phyloP scores from a whole-genome alignment of 2,329 filamentous ascomycete species.

The Shiraia bambusicola region DNA sequence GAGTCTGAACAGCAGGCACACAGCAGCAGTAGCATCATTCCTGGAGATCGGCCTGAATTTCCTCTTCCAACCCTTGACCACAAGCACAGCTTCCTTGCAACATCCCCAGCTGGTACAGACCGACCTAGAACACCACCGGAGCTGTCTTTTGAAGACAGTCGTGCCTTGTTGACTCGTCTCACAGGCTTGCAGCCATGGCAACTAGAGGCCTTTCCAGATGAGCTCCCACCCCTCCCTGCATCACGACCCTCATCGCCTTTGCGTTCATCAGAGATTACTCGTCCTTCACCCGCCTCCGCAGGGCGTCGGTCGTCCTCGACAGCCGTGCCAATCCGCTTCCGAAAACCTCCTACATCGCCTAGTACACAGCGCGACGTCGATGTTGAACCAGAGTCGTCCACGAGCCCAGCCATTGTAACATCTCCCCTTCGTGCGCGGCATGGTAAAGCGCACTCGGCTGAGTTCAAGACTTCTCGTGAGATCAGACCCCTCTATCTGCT shows the following conservation, averaged over 20 bases:
- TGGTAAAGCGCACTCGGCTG: conserved; percentile 52
- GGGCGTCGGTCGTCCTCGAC: conserved; percentile 44
- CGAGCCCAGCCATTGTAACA: conserved; percentile 30
- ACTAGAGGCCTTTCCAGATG: conserved; percentile 38
- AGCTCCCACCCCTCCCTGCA: conserved; percentile 36
- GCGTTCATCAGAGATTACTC: conserved; percentile 26
- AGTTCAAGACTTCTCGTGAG: conserved; percentile 61
- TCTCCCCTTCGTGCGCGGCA: conserved; percentile 50
- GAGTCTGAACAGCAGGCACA: conserved; percentile 30
- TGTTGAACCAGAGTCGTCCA: conserved; percentile 33
- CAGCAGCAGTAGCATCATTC: conserved; percentile 32
- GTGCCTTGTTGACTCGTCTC: conserved; percentile 35
- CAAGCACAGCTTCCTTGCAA: conserved; percentile 23
- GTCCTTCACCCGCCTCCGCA: conserved; percentile 15
- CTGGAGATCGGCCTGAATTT: conserved; percentile 37
- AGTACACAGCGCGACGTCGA: conserved; percentile 46
- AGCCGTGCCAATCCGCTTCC: conserved; percentile 59
- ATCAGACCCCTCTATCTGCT: conserved; percentile 82
- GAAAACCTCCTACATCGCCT: conserved; percentile 50
- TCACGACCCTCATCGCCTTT: conserved; percentile 36
- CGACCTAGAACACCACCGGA: conserved; percentile 36
- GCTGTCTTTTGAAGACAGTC: conserved; percentile 35
- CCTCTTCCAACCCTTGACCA: conserved; percentile 29
- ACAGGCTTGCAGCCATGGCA: conserved; percentile 41
- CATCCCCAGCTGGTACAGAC: conserved; percentile 21